Conservation (phyloP, 148 eudicot species). For the Rhododendron vialii region DNA sequence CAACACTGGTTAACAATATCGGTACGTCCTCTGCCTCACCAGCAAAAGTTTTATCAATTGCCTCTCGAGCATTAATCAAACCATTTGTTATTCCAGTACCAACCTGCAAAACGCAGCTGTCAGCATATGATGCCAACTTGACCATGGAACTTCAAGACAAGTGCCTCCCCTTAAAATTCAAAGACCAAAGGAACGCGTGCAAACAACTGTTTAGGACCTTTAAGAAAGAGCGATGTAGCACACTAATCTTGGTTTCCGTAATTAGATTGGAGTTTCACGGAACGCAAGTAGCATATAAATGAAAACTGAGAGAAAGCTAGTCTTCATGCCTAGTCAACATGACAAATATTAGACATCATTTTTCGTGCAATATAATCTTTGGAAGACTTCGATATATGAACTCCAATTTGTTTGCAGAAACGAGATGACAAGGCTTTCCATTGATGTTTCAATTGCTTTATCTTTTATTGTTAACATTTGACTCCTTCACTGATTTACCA, state of each 20-base stretch:
- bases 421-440: not conserved
- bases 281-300: not conserved
- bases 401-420: not conserved
- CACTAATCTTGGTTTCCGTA: not conserved
- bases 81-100: conserved; percentile 79
- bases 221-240: not conserved
- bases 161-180: not conserved
- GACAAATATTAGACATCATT: not conserved
- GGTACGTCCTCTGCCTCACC: conserved; percentile 92
- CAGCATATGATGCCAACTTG: not conserved
- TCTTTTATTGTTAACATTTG: not conserved
- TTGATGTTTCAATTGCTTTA: not conserved
- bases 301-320: not conserved
- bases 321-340: not conserved
- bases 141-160: not conserved
- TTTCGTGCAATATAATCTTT: not conserved
- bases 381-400: not conserved
- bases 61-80: conserved; percentile 61
- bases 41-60: conserved; percentile 64
- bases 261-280: not conserved
- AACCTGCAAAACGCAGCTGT: conserved; percentile 34
- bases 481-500: not conserved
- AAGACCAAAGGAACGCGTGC: not conserved
- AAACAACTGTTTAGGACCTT: not conserved
- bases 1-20: conserved; percentile 64